These are phyloP conservation scores for Zizania palustris DNA, from an alignment of 202 grass and related monocot species.

Conservation along the genomic window DNA sequence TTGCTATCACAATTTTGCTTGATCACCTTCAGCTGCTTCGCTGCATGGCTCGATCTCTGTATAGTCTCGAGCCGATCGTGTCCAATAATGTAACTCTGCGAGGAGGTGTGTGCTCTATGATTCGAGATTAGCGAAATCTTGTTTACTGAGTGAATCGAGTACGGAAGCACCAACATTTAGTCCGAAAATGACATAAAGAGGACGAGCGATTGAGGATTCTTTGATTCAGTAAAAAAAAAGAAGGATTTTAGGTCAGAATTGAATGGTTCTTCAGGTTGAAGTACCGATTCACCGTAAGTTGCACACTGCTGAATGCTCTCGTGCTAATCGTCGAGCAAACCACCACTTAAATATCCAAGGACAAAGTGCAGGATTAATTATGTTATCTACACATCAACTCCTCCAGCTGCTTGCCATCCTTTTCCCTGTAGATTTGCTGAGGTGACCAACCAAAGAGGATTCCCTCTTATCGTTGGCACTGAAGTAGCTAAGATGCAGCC, in stretches of 20 bases:
- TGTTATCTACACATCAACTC: conserved; percentile 9
- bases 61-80: too few species aligned
- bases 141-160: neutral
- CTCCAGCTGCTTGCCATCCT: conserved; percentile 6
- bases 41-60: neutral
- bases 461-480: conserved; percentile 46
- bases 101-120: neutral
- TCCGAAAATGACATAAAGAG: neutral
- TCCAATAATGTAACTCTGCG: neutral
- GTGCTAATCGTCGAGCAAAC: neutral
- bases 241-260: neutral
- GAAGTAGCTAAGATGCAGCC: conserved; percentile 4
- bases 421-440: conserved; percentile 22
- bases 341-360: neutral
- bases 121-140: neutral
- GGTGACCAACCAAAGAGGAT: conserved; percentile 25
- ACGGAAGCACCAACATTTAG: neutral
- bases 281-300: neutral
- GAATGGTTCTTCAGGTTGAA: neutral
- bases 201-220: neutral
- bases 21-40: neutral
- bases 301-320: neutral
- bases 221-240: conserved; percentile 1
- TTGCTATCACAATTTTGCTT: too few species aligned
- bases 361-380: conserved; percentile 29